These are phyloP conservation scores for Termitomyces bulborhizus DNA, from an alignment of 768 basidiomycete genomes.

Conservation along the genomic window DNA sequence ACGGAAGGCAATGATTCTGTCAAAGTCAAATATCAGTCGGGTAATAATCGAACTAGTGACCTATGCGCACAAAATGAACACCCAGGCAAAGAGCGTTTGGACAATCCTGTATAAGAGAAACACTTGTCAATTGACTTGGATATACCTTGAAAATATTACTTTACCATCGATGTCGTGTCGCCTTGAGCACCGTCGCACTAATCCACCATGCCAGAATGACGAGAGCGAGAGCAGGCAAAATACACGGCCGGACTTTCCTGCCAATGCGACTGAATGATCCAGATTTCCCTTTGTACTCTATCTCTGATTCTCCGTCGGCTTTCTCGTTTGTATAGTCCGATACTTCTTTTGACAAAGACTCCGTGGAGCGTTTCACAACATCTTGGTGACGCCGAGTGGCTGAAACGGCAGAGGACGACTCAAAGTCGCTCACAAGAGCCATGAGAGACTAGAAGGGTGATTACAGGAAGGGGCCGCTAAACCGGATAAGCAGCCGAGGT, in stretches of 20 bases:
- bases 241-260: conserved; percentile 30
- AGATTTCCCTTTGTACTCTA: conserved; percentile 3
- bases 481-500: no score
- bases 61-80: conserved; percentile 58
- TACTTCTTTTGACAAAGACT: conserved; percentile 19
- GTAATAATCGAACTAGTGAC: neutral
- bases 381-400: conserved; percentile 8
- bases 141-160: conserved; percentile 11
- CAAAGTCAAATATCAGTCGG: neutral
- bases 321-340: conserved; percentile 9
- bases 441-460: neutral
- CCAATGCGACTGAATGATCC: conserved; percentile 1
- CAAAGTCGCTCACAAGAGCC: conserved; percentile 7
- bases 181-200: conserved; percentile 58
- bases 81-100: conserved; percentile 80
- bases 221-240: conserved; percentile 46
- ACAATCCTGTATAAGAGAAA: conserved; percentile 48
- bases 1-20: conserved; percentile 75
- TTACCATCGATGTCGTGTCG: conserved; percentile 73
- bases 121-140: conserved; percentile 6
- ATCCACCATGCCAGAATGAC: conserved; percentile 86
- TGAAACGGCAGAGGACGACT: conserved; percentile 7
- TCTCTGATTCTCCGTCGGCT: conserved; percentile 3
- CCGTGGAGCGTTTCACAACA: conserved; percentile 16
- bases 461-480: neutral